Evolutionary conservation across 1,139 yeast species (phyloP).

Genomic region (Pichia sp.): DNA sequence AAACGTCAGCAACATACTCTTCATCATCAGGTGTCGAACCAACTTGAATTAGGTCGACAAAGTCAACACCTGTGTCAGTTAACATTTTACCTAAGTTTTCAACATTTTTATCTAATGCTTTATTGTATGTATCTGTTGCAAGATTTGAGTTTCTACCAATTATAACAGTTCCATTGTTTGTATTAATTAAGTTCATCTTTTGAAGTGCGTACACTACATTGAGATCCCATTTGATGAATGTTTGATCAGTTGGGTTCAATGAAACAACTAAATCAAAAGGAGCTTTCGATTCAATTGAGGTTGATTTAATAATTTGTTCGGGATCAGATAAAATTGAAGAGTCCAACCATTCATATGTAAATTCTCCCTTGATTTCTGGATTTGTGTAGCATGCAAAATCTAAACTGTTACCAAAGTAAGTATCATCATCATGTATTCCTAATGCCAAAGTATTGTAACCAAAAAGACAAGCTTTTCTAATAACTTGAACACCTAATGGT

Average conservation of each 20-base stretch:
- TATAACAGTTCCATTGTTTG: slow-evolving; percentile 3
- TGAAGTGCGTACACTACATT: slow-evolving; percentile 2
- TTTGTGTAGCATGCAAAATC: slow-evolving; percentile 2
- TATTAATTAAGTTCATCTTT: neutral
- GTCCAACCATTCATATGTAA: neutral
- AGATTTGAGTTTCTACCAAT: slow-evolving; percentile 5
- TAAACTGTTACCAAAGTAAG: neutral
- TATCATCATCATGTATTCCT: neutral
- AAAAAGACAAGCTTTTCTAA: neutral
- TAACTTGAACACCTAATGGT: slow-evolving; percentile 2
- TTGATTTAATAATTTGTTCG: neutral
- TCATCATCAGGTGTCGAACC: slow-evolving; percentile 10
- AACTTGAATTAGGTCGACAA: slow-evolving; percentile 4
- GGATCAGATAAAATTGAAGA: neutral
- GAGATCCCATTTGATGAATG: slow-evolving; percentile 9
- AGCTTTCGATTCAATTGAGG: neutral
- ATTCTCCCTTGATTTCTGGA: slow-evolving; percentile 7
- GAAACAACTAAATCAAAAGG: slow-evolving; percentile 6
- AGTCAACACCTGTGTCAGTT: neutral
- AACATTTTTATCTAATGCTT: slow-evolving; percentile 2
- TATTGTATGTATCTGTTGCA: slow-evolving; percentile 1
- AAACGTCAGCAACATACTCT: slow-evolving; percentile 6
- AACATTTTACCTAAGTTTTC: neutral
- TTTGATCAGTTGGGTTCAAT: slow-evolving; percentile 6
- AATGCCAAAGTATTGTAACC: slow-evolving; percentile 5